A percentile compares a stretch with the other conserved stretches of the same genome.
Conservation (phyloP, 2,329 filamentous ascomycete species). For the Fusarium duplospermum region DNA sequence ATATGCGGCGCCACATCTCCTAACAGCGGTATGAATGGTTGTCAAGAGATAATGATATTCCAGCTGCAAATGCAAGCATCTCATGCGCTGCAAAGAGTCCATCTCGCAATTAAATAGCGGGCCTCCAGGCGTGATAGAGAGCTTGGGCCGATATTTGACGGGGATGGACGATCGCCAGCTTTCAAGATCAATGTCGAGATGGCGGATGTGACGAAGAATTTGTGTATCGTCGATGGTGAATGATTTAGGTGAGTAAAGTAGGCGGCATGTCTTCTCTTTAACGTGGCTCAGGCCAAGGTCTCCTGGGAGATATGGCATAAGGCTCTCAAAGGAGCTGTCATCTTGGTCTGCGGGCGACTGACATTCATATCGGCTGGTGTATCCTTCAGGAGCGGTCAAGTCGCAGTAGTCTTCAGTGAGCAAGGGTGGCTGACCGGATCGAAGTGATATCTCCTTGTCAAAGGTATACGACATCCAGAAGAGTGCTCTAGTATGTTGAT, state of each 20-base stretch:
- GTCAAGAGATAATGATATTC: slow-evolving; percentile 67
- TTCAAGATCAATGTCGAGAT: slow-evolving; percentile 45
- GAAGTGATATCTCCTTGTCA: slow-evolving; percentile 44
- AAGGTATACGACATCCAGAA: slow-evolving; percentile 45
- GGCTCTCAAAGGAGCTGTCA: background rate
- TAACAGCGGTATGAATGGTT: slow-evolving; percentile 65
- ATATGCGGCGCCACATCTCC: slow-evolving; percentile 53
- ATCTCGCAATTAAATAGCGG: slow-evolving; percentile 43
- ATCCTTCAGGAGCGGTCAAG: slow-evolving; percentile 54
- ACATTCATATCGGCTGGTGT: slow-evolving; percentile 5
- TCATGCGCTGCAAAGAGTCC: slow-evolving; percentile 52
- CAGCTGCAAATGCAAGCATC: slow-evolving; percentile 60
- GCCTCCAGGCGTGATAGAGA: slow-evolving; percentile 51
- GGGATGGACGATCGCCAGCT: slow-evolving; percentile 41
- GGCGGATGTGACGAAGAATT: slow-evolving; percentile 36
- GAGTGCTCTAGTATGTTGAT: slow-evolving; percentile 24
- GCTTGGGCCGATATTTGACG: slow-evolving; percentile 35
- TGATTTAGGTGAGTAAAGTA: slow-evolving; percentile 35
- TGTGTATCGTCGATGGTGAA: slow-evolving; percentile 33
- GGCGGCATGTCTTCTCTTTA: slow-evolving; percentile 36
- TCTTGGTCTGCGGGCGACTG: background rate
- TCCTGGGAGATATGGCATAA: slow-evolving; percentile 42
- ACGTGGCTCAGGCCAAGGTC: slow-evolving; percentile 24
- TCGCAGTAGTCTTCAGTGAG: slow-evolving; percentile 62
- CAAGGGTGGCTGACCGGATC: slow-evolving; percentile 36